phyloP scores from a whole-genome alignment of 2,329 filamentous ascomycete genomes.

The Phaeosphaeria sp. region DNA sequence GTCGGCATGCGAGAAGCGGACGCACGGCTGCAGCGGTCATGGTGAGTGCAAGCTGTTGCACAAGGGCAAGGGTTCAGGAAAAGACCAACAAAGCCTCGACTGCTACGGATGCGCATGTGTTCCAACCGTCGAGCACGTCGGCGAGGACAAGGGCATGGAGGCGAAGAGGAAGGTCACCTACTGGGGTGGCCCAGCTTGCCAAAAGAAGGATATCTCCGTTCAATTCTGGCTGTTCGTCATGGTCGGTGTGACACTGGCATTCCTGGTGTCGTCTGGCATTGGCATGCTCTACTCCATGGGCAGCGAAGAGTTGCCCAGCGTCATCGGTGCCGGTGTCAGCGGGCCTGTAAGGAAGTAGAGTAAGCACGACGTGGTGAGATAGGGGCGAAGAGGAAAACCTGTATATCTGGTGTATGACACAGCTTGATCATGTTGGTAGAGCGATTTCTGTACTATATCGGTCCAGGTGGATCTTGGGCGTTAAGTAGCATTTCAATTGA shows the following conservation, averaged over 20 bases:
- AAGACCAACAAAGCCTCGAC: conserved; percentile 49
- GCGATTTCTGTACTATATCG: conserved; percentile 31
- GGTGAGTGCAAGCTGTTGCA: conserved; percentile 78
- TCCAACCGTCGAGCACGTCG: conserved; percentile 60
- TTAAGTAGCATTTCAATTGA: conserved; percentile 42
- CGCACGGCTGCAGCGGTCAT: conserved; percentile 82
- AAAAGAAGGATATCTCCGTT: conserved; percentile 88
- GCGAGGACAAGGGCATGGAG: conserved; percentile 56
- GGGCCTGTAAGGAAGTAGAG: conserved; percentile 58
- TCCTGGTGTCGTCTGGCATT: conserved; percentile 73
- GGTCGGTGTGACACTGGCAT: conserved; percentile 74
- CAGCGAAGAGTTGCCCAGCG: conserved; percentile 85
- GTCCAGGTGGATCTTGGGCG: conserved; percentile 38
- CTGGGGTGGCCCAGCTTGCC: conserved; percentile 87
- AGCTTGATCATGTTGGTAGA: conserved; percentile 19
- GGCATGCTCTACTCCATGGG: conserved; percentile 84
- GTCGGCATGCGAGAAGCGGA: conserved; percentile 72
- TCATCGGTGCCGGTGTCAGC: conserved; percentile 94
- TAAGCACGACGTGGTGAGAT: background rate
- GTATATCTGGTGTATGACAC: conserved; percentile 43
- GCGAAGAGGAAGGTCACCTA: conserved; percentile 65
- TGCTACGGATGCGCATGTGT: conserved; percentile 85
- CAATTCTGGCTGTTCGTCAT: conserved; percentile 87
- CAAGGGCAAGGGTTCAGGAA: conserved; percentile 44
- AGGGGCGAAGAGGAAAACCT: conserved; percentile 7